Evolutionary conservation across 768 basidiomycete species (phyloP).

Genomic region (Russula ochroleuca): DNA sequence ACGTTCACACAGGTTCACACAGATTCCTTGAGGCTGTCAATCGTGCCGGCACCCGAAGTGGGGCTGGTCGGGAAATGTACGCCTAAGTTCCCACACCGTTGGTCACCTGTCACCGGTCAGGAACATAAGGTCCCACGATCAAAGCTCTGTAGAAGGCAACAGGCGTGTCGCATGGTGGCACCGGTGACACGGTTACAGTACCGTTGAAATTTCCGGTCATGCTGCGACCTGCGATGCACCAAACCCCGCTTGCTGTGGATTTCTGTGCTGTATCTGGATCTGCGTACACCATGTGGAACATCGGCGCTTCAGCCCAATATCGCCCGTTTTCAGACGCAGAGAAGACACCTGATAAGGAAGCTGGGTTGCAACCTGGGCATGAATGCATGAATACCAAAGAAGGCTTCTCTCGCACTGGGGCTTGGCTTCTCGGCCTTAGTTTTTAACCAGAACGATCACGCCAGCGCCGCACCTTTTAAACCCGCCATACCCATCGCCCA

Average conservation of each 20-base stretch:
- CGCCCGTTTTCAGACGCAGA: neutral
- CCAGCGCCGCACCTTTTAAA: neutral
- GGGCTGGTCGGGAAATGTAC: no score
- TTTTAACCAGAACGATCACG: neutral
- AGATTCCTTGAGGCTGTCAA: neutral
- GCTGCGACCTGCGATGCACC: neutral
- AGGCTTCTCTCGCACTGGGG: neutral
- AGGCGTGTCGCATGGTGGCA: neutral
- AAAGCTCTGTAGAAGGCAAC: neutral
- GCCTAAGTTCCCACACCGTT: no score
- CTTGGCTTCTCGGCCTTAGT: neutral
- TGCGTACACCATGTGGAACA: neutral
- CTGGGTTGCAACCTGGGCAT: neutral
- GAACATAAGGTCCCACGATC: neutral
- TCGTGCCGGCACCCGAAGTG: neutral
- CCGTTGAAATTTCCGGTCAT: neutral
- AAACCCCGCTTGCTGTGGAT: neutral
- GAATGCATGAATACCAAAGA: slow-evolving; percentile 8
- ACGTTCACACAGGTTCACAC: neutral
- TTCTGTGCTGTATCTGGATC: neutral
- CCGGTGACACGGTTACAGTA: neutral
- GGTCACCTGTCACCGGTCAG: neutral
- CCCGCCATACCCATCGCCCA: no score
- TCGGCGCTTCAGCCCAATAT: neutral
- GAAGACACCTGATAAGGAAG: slow-evolving; percentile 2